These are phyloP conservation scores for Lolium rigidum DNA, from an alignment of 176 grass and related monocot species.

Conservation along the genomic window DNA sequence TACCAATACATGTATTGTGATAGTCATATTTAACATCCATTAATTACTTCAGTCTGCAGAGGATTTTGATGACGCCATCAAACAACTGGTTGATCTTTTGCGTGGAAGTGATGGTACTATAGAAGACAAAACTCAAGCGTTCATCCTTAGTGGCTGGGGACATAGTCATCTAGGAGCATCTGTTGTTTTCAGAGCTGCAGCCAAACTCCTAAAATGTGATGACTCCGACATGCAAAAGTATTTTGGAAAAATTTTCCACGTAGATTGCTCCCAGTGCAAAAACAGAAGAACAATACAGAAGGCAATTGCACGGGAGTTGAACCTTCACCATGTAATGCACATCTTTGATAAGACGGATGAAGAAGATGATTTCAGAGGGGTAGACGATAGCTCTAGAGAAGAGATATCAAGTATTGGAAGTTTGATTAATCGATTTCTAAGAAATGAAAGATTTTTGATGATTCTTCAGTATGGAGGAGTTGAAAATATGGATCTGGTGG, in stretches of 20 bases:
- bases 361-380: neutral
- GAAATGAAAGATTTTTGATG: neutral
- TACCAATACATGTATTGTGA: too few relatives aligned
- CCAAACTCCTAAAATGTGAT: neutral
- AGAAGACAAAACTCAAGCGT: too few relatives aligned
- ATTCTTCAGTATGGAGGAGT: conserved; percentile 14
- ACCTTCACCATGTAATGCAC: neutral
- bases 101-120: too few relatives aligned
- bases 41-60: neutral
- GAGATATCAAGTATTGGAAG: conserved; percentile 6
- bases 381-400: neutral
- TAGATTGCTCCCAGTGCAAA: conserved; percentile 33
- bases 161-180: neutral
- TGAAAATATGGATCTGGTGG: neutral
- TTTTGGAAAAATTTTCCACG: neutral
- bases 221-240: neutral
- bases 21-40: too few relatives aligned
- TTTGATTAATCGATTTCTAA: neutral
- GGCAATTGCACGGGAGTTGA: neutral
- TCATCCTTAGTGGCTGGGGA: neutral
- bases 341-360: conserved; percentile 4
- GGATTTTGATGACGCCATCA: neutral
- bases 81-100: neutral
- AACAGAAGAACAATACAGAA: conserved; percentile 19
- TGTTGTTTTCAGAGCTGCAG: neutral